Evolutionary conservation across 2,329 filamentous ascomycete genomes (phyloP).

Genomic region (Triangularia verruculosa): DNA sequence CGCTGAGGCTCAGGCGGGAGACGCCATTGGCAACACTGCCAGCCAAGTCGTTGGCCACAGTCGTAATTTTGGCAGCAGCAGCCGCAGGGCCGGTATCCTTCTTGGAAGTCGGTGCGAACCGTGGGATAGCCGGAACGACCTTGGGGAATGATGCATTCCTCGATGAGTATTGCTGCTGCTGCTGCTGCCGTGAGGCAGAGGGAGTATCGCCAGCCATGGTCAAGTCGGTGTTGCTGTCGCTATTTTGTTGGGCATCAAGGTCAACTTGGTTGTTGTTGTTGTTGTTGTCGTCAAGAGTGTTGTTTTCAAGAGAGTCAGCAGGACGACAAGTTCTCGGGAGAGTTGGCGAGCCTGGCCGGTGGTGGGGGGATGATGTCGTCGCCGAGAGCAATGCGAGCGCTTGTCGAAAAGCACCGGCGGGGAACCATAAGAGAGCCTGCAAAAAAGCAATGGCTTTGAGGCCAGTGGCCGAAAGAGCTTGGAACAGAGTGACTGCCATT

Average conservation of each 20-base stretch:
- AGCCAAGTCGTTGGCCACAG: background rate
- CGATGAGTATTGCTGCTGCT: conserved; percentile 7
- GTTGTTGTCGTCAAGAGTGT: background rate
- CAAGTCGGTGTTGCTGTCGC: conserved; percentile 11
- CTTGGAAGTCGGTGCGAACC: conserved; percentile 9
- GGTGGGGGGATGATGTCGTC: background rate
- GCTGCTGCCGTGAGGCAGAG: background rate
- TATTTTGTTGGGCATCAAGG: conserved; percentile 6
- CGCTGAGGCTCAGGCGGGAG: background rate
- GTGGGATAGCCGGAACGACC: background rate
- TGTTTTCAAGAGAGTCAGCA: conserved; percentile 1
- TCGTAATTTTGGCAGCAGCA: conserved; percentile 12
- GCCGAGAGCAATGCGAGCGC: conserved; percentile 18
- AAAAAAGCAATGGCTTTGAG: conserved; percentile 26
- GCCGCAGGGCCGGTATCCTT: conserved; percentile 16
- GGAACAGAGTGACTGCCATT: conserved; percentile 26
- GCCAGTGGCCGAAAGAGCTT: conserved; percentile 22
- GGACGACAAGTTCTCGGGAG: conserved; percentile 6
- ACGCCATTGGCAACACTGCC: background rate
- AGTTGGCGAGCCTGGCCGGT: background rate
- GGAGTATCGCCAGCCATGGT: background rate
- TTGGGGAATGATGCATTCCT: background rate
- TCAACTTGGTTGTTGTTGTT: conserved; percentile 2
- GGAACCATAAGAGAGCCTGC: conserved; percentile 25
- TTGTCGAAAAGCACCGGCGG: conserved; percentile 22